Conservation (phyloP, 2,329 filamentous ascomycete species). For the Elsinoe fawcettii region DNA sequence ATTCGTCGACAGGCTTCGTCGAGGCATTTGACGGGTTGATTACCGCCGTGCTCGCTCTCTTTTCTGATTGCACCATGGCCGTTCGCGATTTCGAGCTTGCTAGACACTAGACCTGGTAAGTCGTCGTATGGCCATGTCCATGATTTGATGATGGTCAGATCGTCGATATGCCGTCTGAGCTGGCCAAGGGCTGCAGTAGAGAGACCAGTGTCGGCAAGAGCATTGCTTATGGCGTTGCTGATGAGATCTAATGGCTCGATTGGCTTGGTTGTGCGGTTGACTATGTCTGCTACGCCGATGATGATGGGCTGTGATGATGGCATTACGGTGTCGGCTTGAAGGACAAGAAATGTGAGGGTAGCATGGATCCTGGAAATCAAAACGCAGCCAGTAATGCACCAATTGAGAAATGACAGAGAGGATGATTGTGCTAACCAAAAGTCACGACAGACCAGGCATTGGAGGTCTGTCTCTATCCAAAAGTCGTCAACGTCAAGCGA, state of each 20-base stretch:
- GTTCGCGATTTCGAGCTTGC: conserved; percentile 38
- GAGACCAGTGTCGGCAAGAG: conserved; percentile 44
- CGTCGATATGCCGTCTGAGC: conserved; percentile 46
- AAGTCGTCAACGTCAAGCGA: not conserved
- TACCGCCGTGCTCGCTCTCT: conserved; percentile 54
- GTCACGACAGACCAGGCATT: too few relatives aligned
- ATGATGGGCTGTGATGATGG: conserved; percentile 43
- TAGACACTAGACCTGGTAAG: conserved; percentile 47
- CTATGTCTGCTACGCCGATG: conserved; percentile 55
- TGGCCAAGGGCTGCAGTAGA: conserved; percentile 22
- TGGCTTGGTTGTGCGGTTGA: conserved; percentile 50
- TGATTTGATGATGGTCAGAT: conserved; percentile 51
- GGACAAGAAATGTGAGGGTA: not conserved
- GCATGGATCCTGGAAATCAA: too few relatives aligned
- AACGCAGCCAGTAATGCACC: too few relatives aligned
- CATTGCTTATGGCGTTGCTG: conserved; percentile 45
- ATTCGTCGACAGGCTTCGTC: conserved; percentile 56
- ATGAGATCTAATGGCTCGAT: conserved; percentile 55
- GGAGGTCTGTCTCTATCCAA: too few relatives aligned
- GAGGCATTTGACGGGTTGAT: conserved; percentile 54
- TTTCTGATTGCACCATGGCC: conserved; percentile 18
- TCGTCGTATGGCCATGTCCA: conserved; percentile 62
- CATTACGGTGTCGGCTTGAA: not conserved
- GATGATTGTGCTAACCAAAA: not conserved
- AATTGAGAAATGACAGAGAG: not conserved